Evolutionary conservation across 148 eudicot species (phyloP).

Genomic region (Rhododendron kiyosumense): DNA sequence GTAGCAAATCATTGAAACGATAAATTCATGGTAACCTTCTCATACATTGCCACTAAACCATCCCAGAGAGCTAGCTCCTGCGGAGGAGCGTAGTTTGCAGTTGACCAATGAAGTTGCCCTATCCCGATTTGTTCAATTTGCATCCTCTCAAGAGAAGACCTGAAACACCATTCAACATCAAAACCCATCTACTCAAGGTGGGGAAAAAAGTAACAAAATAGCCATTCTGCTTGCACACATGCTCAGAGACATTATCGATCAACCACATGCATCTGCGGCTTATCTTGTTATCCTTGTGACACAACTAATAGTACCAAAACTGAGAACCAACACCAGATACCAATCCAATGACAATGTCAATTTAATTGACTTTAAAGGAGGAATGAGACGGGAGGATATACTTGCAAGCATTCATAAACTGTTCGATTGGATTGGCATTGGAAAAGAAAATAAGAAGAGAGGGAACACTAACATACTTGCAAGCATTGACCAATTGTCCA

Average conservation of each 20-base stretch:
- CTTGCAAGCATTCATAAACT: background rate
- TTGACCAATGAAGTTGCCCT: constrained; percentile 97
- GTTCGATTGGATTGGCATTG: background rate
- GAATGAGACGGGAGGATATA: background rate
- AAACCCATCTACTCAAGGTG: background rate
- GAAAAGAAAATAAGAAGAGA: background rate
- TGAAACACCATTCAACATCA: constrained; percentile 21
- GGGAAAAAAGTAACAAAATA: background rate
- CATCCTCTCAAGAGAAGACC: constrained; percentile 73
- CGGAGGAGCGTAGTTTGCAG: constrained; percentile 91
- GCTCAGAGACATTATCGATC: background rate
- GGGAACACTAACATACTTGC: constrained; percentile 50
- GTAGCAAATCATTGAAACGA: background rate
- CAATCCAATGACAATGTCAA: background rate
- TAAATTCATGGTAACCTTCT: constrained; percentile 57
- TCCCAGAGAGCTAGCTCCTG: constrained; percentile 97
- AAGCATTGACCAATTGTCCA: constrained; percentile 85
- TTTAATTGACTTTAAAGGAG: background rate
- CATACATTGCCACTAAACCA: constrained; percentile 98
- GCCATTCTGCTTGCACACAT: background rate
- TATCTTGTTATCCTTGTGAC: background rate
- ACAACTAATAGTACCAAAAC: background rate
- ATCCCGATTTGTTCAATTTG: constrained; percentile 83
- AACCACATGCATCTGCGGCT: background rate
- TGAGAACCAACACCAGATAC: background rate